Evolutionary conservation across 805 yeast species (phyloP).

Genomic region (Ogataea parapolymorpha): DNA sequence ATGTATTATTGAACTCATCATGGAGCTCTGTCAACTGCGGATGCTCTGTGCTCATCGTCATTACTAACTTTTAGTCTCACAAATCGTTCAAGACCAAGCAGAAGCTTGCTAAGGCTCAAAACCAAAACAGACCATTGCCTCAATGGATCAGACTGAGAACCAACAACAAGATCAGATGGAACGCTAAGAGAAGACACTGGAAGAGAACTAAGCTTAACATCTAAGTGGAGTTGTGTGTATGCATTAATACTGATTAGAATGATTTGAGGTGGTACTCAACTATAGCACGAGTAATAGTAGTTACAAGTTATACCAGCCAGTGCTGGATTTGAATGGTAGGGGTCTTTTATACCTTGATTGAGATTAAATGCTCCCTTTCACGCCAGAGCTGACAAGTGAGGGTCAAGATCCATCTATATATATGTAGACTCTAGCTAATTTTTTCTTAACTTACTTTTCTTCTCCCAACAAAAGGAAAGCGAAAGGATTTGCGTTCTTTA

Average conservation of each 20-base stretch:
- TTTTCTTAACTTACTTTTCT: slow-evolving; percentile 1
- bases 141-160: slow-evolving; percentile 99
- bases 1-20: slow-evolving; percentile 13
- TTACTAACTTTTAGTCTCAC: slow-evolving; percentile 57
- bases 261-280: slow-evolving; percentile 3
- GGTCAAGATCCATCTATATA: too few relatives aligned
- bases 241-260: slow-evolving; percentile 15
- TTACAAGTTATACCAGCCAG: background rate
- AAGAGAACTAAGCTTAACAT: slow-evolving; percentile 98
- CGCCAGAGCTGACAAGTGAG: too few relatives aligned
- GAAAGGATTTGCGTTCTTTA: slow-evolving; percentile 2
- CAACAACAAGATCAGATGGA: slow-evolving; percentile 95
- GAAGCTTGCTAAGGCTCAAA: slow-evolving; percentile 97
- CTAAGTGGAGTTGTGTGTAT: slow-evolving; percentile 46
- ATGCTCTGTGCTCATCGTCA: background rate
- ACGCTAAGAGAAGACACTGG: slow-evolving; percentile 99
- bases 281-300: background rate
- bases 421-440: background rate
- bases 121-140: slow-evolving; percentile 99
- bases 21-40: background rate
- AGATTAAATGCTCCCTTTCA: background rate
- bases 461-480: background rate
- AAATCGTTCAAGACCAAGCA: slow-evolving; percentile 96
- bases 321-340: background rate
- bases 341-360: background rate